Evolutionary conservation across 202 grass and related monocot species (phyloP), one percentile per base, ranked within the genome.

Genomic region (Miscanthus sacchariflorus): DNA sequence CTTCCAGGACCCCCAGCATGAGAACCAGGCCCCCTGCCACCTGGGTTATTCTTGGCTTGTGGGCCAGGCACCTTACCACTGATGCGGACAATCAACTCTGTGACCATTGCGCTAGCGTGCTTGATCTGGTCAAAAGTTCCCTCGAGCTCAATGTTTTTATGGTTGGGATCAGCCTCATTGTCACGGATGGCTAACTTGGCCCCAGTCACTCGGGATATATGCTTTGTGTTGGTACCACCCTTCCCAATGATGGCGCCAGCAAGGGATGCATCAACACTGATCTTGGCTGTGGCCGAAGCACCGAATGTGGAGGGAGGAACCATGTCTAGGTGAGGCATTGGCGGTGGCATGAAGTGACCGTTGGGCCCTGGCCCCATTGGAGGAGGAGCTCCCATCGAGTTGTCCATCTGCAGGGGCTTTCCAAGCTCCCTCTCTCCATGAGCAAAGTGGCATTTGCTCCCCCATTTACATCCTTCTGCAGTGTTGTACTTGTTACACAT

Each of bases 81-180:
- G 43, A 98, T 82, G 81, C 88, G 91, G 77, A 93, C 87, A 74
- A 98, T 95, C 44, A 98, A 81, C 67, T 98, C 93, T 2, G 85
- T 95, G 40, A 98, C 92, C 93, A 95, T 91, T 7, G 76, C 76
- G n/a, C 96, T 95, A 17, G 93, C 96, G 75, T 90, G 87, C 35
- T 98, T 98, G 74, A 98, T 95, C 87, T 98, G 96, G 88, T 98
- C 96, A 78, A 98, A 98, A 13, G 92, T 93, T 15, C 93, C 96
- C 77, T 98, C 96, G 2, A 98, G 87, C 84, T 98, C 96, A 71
- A 98, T 95, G 70, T 95, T 98, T 70, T 91, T 98, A 68, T 90
- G 75, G 83, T 72, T 95, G n/a, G 92, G 79, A 63, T 98, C 92
- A 12, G 77, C 91, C 58, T 98, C 96, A 1, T 98, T 95, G 12